Evolutionary conservation across 805 yeast genomes (phyloP).

Genomic region (Nakazawaea molendinolei): DNA sequence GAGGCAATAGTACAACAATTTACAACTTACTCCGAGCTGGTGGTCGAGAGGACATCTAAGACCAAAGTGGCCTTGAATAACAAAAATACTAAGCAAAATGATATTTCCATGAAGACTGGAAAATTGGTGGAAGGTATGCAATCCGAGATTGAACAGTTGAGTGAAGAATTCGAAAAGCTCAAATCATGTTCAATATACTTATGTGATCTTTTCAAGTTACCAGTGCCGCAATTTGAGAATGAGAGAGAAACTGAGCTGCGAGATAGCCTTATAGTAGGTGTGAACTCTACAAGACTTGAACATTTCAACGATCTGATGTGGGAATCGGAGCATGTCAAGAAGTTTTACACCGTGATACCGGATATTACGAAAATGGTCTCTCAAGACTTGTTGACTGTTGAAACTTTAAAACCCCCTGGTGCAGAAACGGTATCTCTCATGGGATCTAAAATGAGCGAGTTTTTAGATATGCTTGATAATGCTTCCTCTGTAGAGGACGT

Average conservation of each 20-base stretch:
- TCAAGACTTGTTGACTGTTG: constrained; percentile 17
- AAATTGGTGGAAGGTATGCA: constrained; percentile 34
- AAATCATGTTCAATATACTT: constrained; percentile 34
- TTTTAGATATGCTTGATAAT: constrained; percentile 40
- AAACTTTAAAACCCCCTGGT: constrained; percentile 13
- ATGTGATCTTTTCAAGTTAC: constrained; percentile 32
- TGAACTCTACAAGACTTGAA: constrained; percentile 14
- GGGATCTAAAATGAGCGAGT: constrained; percentile 35
- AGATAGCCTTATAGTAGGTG: constrained; percentile 22
- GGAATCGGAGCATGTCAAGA: constrained; percentile 60
- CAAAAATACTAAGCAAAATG: constrained; percentile 34
- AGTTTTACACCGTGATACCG: constrained; percentile 57
- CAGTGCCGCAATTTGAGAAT: constrained; percentile 29
- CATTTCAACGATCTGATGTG: constrained; percentile 31
- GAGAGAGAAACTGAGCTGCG: constrained; percentile 19
- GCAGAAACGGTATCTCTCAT: constrained; percentile 14
- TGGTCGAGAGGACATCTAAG: constrained; percentile 28
- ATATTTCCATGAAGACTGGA: constrained; percentile 64
- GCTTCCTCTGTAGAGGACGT: constrained; percentile 29
- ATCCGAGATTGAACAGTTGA: constrained; percentile 12
- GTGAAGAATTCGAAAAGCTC: constrained; percentile 38
- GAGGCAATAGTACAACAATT: constrained; percentile 29
- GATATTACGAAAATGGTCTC: constrained; percentile 28
- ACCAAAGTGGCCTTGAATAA: constrained; percentile 30
- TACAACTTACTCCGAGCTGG: constrained; percentile 35